phyloP scores from a whole-genome alignment of 2,329 filamentous ascomycete genomes.

The Aspergillus brasiliensis region DNA sequence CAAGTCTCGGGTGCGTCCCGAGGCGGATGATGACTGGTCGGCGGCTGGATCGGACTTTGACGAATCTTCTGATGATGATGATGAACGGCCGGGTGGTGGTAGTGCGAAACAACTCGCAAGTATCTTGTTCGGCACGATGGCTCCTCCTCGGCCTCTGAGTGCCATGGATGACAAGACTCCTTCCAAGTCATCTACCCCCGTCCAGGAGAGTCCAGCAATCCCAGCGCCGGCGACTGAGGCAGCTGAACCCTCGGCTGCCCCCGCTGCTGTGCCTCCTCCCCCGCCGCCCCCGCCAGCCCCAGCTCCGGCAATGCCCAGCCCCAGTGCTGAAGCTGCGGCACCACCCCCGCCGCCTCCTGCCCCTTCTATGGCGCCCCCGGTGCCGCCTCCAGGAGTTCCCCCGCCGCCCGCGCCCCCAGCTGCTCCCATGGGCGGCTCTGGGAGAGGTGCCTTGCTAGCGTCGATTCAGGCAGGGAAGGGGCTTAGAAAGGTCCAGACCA shows the following conservation, averaged over 20 bases:
- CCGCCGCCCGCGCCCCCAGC: conserved; percentile 40
- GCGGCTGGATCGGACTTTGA: conserved; percentile 76
- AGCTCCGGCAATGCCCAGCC: conserved; percentile 21
- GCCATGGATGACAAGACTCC: conserved; percentile 72
- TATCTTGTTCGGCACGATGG: conserved; percentile 96
- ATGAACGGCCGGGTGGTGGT: conserved; percentile 75
- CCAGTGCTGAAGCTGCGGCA: conserved; percentile 32
- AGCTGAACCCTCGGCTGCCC: conserved; percentile 26
- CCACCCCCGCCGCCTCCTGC: conserved; percentile 37
- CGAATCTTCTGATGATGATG: conserved; percentile 70
- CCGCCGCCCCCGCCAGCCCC: conserved; percentile 41
- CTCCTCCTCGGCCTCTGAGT: conserved; percentile 82
- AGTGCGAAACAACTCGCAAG: conserved; percentile 90
- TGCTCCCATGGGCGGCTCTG: conserved; percentile 41
- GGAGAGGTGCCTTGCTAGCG: conserved; percentile 66
- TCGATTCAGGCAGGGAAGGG: conserved; percentile 80
- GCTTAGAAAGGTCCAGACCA: conserved; percentile 85
- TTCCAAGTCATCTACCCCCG: conserved; percentile 49
- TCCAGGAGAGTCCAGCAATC: conserved; percentile 43
- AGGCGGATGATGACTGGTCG: conserved; percentile 77
- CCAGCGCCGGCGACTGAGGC: conserved; percentile 33
- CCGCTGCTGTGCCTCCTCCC: conserved; percentile 33
- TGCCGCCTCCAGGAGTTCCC: conserved; percentile 35
- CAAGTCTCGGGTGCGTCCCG: conserved; percentile 58
- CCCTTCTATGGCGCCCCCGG: conserved; percentile 33